phyloP scores from a whole-genome alignment of 495 filamentous ascomycete species.

The Trypethelium eluteriae region DNA sequence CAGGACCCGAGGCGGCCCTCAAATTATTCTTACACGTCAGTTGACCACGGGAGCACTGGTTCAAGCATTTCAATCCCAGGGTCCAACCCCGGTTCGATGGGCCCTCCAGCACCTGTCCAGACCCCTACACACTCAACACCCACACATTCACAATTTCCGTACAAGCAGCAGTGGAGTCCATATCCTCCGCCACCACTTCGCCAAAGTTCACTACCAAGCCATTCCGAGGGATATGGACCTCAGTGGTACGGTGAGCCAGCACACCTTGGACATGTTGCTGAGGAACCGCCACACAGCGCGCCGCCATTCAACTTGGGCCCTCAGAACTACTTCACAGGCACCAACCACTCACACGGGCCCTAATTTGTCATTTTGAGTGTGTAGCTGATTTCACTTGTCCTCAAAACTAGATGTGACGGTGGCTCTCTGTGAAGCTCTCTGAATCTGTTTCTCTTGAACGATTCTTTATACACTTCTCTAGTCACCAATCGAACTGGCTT shows the following conservation, averaged over 20 bases:
- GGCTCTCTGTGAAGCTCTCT: not conserved
- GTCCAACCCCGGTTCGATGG: not conserved
- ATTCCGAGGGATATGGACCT: slow-evolving; percentile 2
- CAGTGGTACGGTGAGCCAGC: slow-evolving; percentile 7
- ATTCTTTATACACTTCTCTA: not conserved
- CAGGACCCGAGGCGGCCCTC: slow-evolving; percentile 5
- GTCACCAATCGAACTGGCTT: not conserved
- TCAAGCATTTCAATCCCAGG: slow-evolving; percentile 7
- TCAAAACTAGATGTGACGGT: not conserved
- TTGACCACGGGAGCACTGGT: not conserved
- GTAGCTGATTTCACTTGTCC: not conserved
- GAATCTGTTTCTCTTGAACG: not conserved
- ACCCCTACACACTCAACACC: slow-evolving; percentile 6
- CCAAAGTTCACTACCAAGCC: not conserved
- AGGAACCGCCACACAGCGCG: slow-evolving; percentile 6
- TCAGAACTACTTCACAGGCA: not conserved
- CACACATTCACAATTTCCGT: slow-evolving; percentile 2
- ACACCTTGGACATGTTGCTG: not conserved
- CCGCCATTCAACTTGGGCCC: slow-evolving; percentile 3
- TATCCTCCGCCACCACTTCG: not conserved
- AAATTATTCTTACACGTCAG: not conserved
- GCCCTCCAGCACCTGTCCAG: slow-evolving; percentile 1
- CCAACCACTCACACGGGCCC: slow-evolving; percentile 4
- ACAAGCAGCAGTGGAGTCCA: slow-evolving; percentile 9
- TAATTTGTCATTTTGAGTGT: not conserved